These are phyloP conservation scores for Astrothelium subdiscretum DNA, from an alignment of 495 filamentous ascomycete species.

Conservation along the genomic window DNA sequence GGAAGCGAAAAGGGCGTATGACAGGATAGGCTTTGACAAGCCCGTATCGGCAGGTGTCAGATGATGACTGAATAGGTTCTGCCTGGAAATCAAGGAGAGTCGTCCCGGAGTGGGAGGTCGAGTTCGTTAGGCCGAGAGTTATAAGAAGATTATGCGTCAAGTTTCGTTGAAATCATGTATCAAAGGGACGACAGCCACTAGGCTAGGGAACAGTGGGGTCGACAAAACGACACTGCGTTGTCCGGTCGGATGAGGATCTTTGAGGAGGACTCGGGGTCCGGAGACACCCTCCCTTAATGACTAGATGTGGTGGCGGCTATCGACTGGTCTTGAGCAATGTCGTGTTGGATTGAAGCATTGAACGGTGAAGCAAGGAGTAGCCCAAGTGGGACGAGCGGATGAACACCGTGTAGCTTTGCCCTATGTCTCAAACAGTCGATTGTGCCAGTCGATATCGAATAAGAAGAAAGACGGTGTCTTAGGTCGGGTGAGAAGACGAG, in stretches of 20 bases:
- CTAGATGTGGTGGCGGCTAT: background rate
- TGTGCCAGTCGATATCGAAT: background rate
- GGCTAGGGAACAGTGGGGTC: background rate
- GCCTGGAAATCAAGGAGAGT: background rate
- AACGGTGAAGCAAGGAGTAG: background rate
- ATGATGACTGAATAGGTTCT: background rate
- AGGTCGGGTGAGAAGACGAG: background rate
- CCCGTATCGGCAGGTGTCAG: background rate
- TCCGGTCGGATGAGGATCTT: background rate
- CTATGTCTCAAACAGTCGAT: background rate
- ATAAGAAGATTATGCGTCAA: background rate
- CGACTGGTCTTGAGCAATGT: background rate
- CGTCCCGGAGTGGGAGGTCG: background rate
- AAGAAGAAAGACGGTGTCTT: background rate
- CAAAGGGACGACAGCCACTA: background rate
- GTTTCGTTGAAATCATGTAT: background rate
- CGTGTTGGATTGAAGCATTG: background rate
- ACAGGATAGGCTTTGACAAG: background rate
- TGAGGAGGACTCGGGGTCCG: background rate
- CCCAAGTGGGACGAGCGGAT: background rate
- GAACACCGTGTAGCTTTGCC: background rate
- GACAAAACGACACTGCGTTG: slow-evolving; percentile 1
- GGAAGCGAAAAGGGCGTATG: background rate
- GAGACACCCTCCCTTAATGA: background rate
- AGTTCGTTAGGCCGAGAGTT: background rate